Conservation (phyloP, 108 stramenopile species). For the Cyclotella sp. region DNA sequence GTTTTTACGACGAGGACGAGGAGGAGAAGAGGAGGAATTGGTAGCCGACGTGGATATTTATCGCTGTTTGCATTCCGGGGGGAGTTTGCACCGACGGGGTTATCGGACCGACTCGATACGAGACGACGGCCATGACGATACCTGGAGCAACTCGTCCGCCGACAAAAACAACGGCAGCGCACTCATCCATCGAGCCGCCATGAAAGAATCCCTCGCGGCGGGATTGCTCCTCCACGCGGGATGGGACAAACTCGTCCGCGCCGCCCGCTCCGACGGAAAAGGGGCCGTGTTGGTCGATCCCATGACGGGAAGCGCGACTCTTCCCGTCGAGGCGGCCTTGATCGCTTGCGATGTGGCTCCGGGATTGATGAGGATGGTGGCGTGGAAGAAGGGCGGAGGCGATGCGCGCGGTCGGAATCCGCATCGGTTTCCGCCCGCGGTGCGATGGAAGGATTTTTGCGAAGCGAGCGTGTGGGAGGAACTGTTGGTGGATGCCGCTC, state of each 20-base stretch:
- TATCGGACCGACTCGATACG: slow-evolving; percentile 48
- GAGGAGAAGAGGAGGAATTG: slow-evolving; percentile 39
- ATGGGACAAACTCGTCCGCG: slow-evolving; percentile 58
- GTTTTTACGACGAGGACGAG: background rate
- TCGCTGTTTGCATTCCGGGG: slow-evolving; percentile 71
- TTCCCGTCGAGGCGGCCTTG: slow-evolving; percentile 76
- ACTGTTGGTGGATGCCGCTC: slow-evolving; percentile 68
- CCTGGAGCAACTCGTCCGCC: no score
- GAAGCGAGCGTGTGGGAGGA: slow-evolving; percentile 59
- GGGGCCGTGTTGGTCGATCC: slow-evolving; percentile 71
- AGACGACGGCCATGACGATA: background rate
- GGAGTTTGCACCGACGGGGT: slow-evolving; percentile 72
- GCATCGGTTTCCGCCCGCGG: slow-evolving; percentile 65
- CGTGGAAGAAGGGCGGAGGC: slow-evolving; percentile 10
- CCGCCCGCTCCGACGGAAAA: slow-evolving; percentile 41
- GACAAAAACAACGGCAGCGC: slow-evolving; percentile 14
- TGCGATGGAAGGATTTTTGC: slow-evolving; percentile 71
- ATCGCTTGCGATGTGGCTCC: slow-evolving; percentile 85
- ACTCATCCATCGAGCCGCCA: slow-evolving; percentile 76
- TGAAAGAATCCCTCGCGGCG: slow-evolving; percentile 87
- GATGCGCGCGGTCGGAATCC: slow-evolving; percentile 18
- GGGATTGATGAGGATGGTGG: slow-evolving; percentile 68
- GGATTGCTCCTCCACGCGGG: slow-evolving; percentile 75
- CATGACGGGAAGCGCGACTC: slow-evolving; percentile 83
- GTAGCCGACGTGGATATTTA: slow-evolving; percentile 70